Conservation (phyloP, 1,139 yeast species). For the Geotrichum australiense region DNA sequence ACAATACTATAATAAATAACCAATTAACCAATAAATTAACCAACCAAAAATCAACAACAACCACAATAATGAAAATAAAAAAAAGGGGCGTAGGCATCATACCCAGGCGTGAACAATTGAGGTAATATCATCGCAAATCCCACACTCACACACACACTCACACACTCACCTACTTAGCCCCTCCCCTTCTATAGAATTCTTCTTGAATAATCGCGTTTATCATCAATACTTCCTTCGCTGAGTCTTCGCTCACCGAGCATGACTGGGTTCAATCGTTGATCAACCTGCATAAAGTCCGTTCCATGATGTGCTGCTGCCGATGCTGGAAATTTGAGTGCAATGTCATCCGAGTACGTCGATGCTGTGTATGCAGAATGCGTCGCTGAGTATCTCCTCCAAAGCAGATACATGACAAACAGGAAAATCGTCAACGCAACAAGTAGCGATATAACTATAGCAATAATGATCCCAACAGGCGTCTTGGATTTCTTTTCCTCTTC, state of each 20-base stretch:
- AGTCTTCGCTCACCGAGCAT: constrained; percentile 69
- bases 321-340: constrained; percentile 4
- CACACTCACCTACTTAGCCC: too few relatives aligned
- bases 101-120: too few relatives aligned
- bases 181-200: constrained; percentile 51
- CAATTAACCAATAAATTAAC: too few relatives aligned
- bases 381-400: constrained; percentile 41
- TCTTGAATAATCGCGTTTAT: constrained; percentile 68
- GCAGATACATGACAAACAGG: constrained; percentile 42
- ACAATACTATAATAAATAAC: too few relatives aligned
- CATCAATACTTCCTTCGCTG: constrained; percentile 70
- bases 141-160: too few relatives aligned
- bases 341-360: constrained; percentile 3
- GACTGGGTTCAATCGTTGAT: constrained; percentile 60
- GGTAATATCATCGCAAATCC: too few relatives aligned
- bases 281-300: constrained; percentile 50
- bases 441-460: constrained; percentile 31
- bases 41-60: too few relatives aligned
- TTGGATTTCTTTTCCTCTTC: constrained; percentile 22
- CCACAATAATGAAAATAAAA: too few relatives aligned
- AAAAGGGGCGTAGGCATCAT: too few relatives aligned
- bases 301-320: constrained; percentile 2
- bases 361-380: constrained; percentile 1
- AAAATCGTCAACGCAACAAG: constrained; percentile 37
- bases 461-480: constrained; percentile 26